Evolutionary conservation across 768 basidiomycete genomes (phyloP).

Genomic region (Myochromella boudieri): DNA sequence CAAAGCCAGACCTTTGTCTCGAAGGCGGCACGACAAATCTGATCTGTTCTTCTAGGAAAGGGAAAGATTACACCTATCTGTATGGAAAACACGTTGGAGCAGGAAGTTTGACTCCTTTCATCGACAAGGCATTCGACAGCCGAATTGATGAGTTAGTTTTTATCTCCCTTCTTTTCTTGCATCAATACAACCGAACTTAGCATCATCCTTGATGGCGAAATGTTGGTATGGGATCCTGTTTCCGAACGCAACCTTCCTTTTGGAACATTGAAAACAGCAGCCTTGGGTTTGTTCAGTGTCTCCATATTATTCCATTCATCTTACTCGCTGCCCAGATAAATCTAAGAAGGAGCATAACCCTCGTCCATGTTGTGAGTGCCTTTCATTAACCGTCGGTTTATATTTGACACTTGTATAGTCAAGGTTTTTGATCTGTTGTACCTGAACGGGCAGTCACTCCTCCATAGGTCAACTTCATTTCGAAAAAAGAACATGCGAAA

Average conservation of each 20-base stretch:
- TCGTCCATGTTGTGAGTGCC: conserved; percentile 83
- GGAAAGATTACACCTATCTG: conserved; percentile 87
- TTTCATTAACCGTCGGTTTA: not conserved
- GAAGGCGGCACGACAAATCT: not conserved
- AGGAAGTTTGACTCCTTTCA: conserved; percentile 88
- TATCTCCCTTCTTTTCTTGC: not conserved
- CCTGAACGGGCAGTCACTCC: conserved; percentile 78
- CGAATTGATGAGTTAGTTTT: conserved; percentile 76
- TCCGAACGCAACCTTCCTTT: conserved; percentile 89
- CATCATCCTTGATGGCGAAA: conserved; percentile 95
- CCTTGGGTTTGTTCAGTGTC: conserved; percentile 54
- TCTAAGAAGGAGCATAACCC: conserved; percentile 70
- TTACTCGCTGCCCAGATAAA: conserved; percentile 49
- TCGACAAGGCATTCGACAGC: conserved; percentile 72
- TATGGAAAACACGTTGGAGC: conserved; percentile 83
- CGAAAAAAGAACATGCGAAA: conserved; percentile 77
- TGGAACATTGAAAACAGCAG: conserved; percentile 91
- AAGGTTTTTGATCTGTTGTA: conserved; percentile 95
- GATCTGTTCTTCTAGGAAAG: conserved; percentile 55
- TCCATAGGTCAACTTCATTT: conserved; percentile 67
- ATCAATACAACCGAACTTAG: conserved; percentile 36
- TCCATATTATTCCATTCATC: not conserved
- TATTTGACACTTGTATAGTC: conserved; percentile 48
- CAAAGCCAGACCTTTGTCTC: conserved; percentile 11
- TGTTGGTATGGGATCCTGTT: conserved; percentile 97